Evolutionary conservation across 2,329 filamentous ascomycete species (phyloP), one percentile per base, ranked within the genome.

Genomic region (Chaetomiaceae sp.): DNA sequence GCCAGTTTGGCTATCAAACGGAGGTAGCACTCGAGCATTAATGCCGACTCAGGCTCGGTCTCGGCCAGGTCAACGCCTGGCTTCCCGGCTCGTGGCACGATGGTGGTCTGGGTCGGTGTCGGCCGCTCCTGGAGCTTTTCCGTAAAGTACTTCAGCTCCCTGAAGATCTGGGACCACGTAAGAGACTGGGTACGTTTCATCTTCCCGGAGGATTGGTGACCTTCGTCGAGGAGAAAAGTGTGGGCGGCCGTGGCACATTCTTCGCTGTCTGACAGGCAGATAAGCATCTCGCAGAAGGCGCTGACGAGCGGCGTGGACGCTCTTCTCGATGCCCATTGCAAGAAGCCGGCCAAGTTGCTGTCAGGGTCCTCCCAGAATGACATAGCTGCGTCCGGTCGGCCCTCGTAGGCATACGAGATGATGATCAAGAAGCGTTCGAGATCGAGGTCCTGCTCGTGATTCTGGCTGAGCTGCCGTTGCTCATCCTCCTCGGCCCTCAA

Each of bases 221-320:
- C 81, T 61, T 98, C 93, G 57, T 96, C 91, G 2, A 93, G 75
- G 14, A 98, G 72, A 60, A 98, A 98, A 40, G 83, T 81, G 63
- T 98, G 91, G 0, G 91, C 88, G 14, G 86, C 78, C 44, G 84
- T 83, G 22, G 93, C 91, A 57, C 88, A 93, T 43, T 86, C 79
- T 44, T 88, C 80, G 42, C 88, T 88, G 42, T 84, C 82, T 0
- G 93, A 88, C 38, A 98, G 83, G 1, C 90, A 85, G 60, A 89
- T 86, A 14, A 98, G 73, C 82, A 98, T 91, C 62, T 97, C 91
- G 65, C 93, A 98, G 58, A 97, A 98, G 11, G 91, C 90, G 51
- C 88, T 93, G 49, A 95, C 90, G 19, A 95, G 77, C n/a, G 93
- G 93, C 0, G 94, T 96, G 0, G 94, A 95, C 50, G 95, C 89